A percentile compares a stretch with the other conserved stretches of the same genome.
Evolutionary conservation across 768 basidiomycete genomes (phyloP).

Genomic region (Zangia roseola): DNA sequence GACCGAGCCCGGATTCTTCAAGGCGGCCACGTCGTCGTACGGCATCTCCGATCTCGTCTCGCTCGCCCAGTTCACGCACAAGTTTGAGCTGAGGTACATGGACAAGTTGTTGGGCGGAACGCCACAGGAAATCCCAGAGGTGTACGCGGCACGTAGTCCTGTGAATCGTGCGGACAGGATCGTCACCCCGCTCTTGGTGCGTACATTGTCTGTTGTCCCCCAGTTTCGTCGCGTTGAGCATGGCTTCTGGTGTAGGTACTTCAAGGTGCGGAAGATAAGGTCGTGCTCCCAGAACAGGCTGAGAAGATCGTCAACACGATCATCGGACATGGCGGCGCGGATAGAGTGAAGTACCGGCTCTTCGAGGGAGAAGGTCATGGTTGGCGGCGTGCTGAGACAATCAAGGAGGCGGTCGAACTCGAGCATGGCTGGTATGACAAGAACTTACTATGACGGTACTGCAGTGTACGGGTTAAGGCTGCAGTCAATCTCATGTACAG

Average conservation of each 20-base stretch:
- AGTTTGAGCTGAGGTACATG: constrained; percentile 62
- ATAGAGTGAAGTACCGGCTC: constrained; percentile 35
- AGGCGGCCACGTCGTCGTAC: constrained; percentile 61
- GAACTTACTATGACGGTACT: constrained; percentile 6
- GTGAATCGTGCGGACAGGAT: constrained; percentile 63
- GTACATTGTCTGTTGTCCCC: constrained; percentile 12
- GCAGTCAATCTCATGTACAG: too few species aligned
- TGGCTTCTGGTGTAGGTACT: constrained; percentile 51
- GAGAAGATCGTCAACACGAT: constrained; percentile 31
- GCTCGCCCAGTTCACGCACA: constrained; percentile 67
- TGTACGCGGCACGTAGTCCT: constrained; percentile 62
- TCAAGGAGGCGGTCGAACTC: constrained; percentile 33
- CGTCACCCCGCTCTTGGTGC: constrained; percentile 58
- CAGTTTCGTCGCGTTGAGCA: constrained; percentile 3
- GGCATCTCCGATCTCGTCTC: constrained; percentile 64
- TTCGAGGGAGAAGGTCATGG: constrained; percentile 49
- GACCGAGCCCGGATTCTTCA: constrained; percentile 43
- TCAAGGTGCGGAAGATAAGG: constrained; percentile 61
- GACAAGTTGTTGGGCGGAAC: constrained; percentile 65
- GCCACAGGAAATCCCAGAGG: constrained; percentile 48
- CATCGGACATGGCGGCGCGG: constrained; percentile 14
- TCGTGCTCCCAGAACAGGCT: constrained; percentile 70
- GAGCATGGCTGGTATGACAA: constrained; percentile 38
- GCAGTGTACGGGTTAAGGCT: too few species aligned
- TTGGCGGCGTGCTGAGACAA: constrained; percentile 35